Conservation (phyloP, 768 basidiomycete species). For the Ephemerocybe angulata region DNA sequence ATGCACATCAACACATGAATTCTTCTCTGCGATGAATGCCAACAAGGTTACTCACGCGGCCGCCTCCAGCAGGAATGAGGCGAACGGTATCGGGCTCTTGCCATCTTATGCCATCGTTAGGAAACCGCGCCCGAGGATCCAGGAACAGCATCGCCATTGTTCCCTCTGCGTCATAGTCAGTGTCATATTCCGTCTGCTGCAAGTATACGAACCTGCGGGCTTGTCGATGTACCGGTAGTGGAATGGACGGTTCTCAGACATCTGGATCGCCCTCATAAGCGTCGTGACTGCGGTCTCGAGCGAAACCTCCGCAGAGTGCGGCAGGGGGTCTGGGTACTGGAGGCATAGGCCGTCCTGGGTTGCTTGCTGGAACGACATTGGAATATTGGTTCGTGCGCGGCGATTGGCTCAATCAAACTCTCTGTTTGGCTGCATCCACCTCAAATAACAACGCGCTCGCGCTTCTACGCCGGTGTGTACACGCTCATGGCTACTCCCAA, state of each 20-base stretch:
- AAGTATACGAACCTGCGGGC: conserved; percentile 52
- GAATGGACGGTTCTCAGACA: conserved; percentile 61
- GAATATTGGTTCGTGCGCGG: neutral
- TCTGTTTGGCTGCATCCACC: conserved; percentile 8
- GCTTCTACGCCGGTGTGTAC: conserved; percentile 23
- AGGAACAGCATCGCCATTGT: conserved; percentile 65
- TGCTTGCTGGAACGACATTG: conserved; percentile 37
- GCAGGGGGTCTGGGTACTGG: conserved; percentile 65
- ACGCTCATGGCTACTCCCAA: conserved; percentile 32
- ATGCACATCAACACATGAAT: conserved; percentile 5
- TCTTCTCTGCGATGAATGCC: neutral
- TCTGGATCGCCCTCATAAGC: conserved; percentile 54
- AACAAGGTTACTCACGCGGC: conserved; percentile 45
- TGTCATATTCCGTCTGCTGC: neutral
- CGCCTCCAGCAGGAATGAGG: conserved; percentile 43
- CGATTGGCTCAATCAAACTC: neutral
- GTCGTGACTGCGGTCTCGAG: conserved; percentile 58
- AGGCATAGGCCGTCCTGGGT: conserved; percentile 64
- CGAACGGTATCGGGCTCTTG: conserved; percentile 69
- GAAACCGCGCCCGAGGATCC: conserved; percentile 55
- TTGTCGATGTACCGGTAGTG: conserved; percentile 76
- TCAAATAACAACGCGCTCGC: neutral
- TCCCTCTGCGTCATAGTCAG: conserved; percentile 45
- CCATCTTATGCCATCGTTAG: conserved; percentile 74
- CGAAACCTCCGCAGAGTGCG: conserved; percentile 49